phyloP scores from a whole-genome alignment of 371 early-diverging fungal species.

The Rhizomucor miehei region DNA sequence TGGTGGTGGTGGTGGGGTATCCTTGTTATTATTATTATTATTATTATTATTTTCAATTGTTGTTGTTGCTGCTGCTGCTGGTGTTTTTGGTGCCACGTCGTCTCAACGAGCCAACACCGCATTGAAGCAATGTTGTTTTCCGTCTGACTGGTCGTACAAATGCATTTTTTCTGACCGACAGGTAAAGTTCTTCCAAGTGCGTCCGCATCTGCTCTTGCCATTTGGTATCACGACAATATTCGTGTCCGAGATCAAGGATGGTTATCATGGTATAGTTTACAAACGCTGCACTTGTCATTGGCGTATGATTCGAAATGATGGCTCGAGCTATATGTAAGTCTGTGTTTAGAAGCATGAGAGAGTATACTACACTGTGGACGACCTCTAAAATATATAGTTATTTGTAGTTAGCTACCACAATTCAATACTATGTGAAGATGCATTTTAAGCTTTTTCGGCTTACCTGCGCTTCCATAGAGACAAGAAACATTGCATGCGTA shows the following conservation, averaged over 20 bases:
- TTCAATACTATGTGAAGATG: not conserved
- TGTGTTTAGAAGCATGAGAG: slow-evolving; percentile 86
- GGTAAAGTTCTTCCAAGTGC: slow-evolving; percentile 10
- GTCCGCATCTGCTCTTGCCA: slow-evolving; percentile 15
- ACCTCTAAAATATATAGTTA: slow-evolving; percentile 35
- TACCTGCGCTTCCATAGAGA: slow-evolving; percentile 38
- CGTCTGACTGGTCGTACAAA: not conserved
- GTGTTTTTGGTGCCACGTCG: not conserved
- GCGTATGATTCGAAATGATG: slow-evolving; percentile 27
- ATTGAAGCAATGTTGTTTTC: slow-evolving; percentile 16
- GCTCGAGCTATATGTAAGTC: slow-evolving; percentile 79
- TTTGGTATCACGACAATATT: not conserved
- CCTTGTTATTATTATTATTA: not conserved
- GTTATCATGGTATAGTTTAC: slow-evolving; percentile 50
- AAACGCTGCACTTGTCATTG: slow-evolving; percentile 51
- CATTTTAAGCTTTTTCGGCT: not conserved
- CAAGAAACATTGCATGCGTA: slow-evolving; percentile 66
- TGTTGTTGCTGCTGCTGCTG: slow-evolving; percentile 1
- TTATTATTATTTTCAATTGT: slow-evolving; percentile 1
- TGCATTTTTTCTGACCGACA: not conserved
- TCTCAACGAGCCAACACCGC: not conserved
- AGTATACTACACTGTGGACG: slow-evolving; percentile 81
- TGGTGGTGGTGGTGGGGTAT: slow-evolving; percentile 2
- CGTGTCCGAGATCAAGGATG: slow-evolving; percentile 13
- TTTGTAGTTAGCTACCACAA: slow-evolving; percentile 1